These are phyloP conservation scores for Quercus tomentella DNA, from an alignment of 331 rosid genomes.

Conservation along the genomic window DNA sequence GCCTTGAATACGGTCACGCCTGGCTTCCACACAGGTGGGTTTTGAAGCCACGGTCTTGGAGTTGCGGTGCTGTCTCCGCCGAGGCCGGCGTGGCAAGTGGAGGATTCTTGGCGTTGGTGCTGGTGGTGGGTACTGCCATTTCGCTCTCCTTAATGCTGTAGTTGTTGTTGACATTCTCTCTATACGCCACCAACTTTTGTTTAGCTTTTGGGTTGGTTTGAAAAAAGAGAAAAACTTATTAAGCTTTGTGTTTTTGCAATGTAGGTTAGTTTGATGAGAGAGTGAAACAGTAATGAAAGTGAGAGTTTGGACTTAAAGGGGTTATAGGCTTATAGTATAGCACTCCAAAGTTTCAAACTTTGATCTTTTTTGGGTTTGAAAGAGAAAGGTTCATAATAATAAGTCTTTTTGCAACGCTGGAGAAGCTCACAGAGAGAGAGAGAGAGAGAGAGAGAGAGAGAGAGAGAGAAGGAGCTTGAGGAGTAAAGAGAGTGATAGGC, in stretches of 20 bases:
- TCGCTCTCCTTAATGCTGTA: conserved; percentile 47
- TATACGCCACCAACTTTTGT: background rate
- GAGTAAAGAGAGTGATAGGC: conserved; percentile 13
- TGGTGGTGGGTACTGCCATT: conserved; percentile 73
- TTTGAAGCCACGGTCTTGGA: conserved; percentile 27
- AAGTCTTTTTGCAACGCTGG: no score
- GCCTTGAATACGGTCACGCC: conserved; percentile 20
- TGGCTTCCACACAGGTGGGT: conserved; percentile 19
- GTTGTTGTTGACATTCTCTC: conserved; percentile 35
- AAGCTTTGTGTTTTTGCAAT: background rate
- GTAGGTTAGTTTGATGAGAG: background rate
- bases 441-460: conserved; percentile 11
- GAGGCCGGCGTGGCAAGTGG: conserved; percentile 68
- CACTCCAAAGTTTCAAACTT: background rate
- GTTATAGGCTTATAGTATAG: background rate
- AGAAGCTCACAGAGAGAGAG: background rate
- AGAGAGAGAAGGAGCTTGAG: conserved; percentile 8
- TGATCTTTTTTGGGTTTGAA: background rate
- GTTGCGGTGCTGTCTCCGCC: conserved; percentile 33
- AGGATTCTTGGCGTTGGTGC: conserved; percentile 82
- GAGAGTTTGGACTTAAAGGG: background rate
- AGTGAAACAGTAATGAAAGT: conserved; percentile 5
- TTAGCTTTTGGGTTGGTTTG: background rate
- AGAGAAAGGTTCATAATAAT: background rate
- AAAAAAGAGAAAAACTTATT: background rate